Base-by-base conservation (phyloP, 139 green algal genomes). In the Ostreobium quekettii region DNA sequence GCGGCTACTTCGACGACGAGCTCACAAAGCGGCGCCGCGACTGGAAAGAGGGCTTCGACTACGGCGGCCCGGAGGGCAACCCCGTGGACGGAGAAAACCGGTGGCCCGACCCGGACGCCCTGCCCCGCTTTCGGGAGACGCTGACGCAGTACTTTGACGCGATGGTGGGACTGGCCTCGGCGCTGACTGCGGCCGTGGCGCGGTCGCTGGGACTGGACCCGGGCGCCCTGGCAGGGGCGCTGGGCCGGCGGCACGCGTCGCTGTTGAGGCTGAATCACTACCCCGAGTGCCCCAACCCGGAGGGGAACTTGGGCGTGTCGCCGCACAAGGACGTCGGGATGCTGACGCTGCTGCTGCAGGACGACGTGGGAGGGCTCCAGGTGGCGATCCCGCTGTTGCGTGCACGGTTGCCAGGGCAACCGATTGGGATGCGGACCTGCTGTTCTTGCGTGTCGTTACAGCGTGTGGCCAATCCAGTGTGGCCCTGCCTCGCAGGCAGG, bases 301-400 rank as follows among this genome's bases (percentile, higher is more conserved):
- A 15, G 1, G 36, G 60, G 15, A 37, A 36, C 11, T 38, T 87
- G 29, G 82, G 82, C 1, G 74, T 87, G 11, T 74, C 71, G 15
- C 66, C 73, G 19, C 82, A 87, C 70, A 87, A 78, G 47, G 81
- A 87, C 42, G 80, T 81, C 2, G 80, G 82, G 0, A 83, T 87
- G 30, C 59, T 87, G n/a, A 87, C 81, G 2, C 49, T 87, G 15
- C 46, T 87, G 47, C 67, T 80, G 28, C 79, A 85, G 37, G 79
- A 83, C 7, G 49, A 81, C 6, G 74, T 83, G 47, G 32, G 65
- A 19, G 79, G 78, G 0, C 75, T 85, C 36, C 66, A 85, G 76
- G 73, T 78, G 48, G n/a, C n/a, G n/a, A n/a, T n/a, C n/a, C n/a
- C n/a, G n/a, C n/a, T n/a, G n/a, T n/a, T n/a, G n/a, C n/a, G n/a